Evolutionary conservation across 2,329 filamentous ascomycete genomes (phyloP).

Genomic region (Talaromyces islandicus): DNA sequence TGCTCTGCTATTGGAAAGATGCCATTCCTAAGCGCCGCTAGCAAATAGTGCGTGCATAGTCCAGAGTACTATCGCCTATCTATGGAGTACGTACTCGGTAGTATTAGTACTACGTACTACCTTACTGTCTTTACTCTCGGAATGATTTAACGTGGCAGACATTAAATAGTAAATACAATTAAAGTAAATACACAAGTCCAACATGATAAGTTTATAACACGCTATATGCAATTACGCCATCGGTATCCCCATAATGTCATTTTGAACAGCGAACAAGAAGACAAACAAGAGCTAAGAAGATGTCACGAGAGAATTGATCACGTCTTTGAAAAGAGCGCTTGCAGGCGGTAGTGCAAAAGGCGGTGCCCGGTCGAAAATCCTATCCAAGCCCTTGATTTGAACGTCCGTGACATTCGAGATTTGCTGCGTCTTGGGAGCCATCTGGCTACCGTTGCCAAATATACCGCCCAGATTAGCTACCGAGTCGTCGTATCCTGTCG

Average conservation of each 20-base stretch:
- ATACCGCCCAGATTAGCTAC: constrained; percentile 29
- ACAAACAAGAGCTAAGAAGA: constrained; percentile 1
- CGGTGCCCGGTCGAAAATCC: constrained; percentile 33
- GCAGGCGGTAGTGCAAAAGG: constrained; percentile 34
- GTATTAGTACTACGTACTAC: not conserved
- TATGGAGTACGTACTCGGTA: too few relatives aligned
- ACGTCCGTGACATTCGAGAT: not conserved
- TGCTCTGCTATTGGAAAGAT: not conserved
- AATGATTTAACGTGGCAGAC: not conserved
- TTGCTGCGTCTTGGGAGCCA: constrained; percentile 2
- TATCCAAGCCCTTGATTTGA: constrained; percentile 22
- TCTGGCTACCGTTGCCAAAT: constrained; percentile 17
- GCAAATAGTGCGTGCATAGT: not conserved
- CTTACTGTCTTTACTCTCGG: not conserved
- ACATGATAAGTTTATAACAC: not conserved
- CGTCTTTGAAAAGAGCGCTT: constrained; percentile 31
- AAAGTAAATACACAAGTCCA: not conserved
- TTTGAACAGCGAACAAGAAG: not conserved
- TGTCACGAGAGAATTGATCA: constrained; percentile 26
- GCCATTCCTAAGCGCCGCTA: not conserved
- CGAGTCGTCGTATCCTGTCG: constrained; percentile 18
- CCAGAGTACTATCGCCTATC: not conserved
- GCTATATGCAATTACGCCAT: not conserved
- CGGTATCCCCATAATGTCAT: not conserved
- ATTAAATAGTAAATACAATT: not conserved